phyloP scores from a whole-genome alignment of 2,329 filamentous ascomycete genomes.

The Aureobasidium subglaciale region DNA sequence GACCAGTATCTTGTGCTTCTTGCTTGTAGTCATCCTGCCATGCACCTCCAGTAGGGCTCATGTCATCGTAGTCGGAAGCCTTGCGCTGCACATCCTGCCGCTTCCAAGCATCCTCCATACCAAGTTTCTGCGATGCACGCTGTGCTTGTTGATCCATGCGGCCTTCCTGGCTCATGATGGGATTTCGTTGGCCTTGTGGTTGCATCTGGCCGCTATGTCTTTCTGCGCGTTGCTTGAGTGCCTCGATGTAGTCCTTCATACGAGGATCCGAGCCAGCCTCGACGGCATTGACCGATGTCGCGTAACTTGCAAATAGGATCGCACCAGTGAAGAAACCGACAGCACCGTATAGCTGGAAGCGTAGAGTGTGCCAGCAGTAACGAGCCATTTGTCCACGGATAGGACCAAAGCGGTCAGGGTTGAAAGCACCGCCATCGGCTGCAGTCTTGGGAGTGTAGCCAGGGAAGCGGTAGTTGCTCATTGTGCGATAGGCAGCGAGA shows the following conservation, averaged over 20 bases:
- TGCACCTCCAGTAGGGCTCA: slow-evolving; percentile 33
- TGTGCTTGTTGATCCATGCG: slow-evolving; percentile 17
- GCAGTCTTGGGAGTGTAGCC: slow-evolving; percentile 36
- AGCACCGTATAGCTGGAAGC: slow-evolving; percentile 24
- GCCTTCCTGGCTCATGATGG: slow-evolving; percentile 13
- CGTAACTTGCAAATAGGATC: slow-evolving; percentile 26
- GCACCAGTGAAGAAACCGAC: slow-evolving; percentile 30
- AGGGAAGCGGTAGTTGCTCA: slow-evolving; percentile 34
- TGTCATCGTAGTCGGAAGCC: slow-evolving; percentile 28
- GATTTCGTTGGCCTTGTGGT: slow-evolving; percentile 12
- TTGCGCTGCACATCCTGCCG: slow-evolving; percentile 13
- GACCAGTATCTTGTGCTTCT: slow-evolving; percentile 21
- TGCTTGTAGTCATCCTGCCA: slow-evolving; percentile 27
- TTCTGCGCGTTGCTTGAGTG: slow-evolving; percentile 28
- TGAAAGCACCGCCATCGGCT: slow-evolving; percentile 27
- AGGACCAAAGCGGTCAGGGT: slow-evolving; percentile 31
- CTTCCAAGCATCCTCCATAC: slow-evolving; percentile 8
- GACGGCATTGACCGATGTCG: slow-evolving; percentile 29
- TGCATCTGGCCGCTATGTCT: slow-evolving; percentile 17
- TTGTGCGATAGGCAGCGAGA: slow-evolving; percentile 30
- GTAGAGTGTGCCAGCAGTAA: slow-evolving; percentile 26
- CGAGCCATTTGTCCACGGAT: slow-evolving; percentile 30
- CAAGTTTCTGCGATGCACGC: slow-evolving; percentile 1
- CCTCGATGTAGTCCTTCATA: slow-evolving; percentile 33
- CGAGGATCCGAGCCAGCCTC: slow-evolving; percentile 34